phyloP scores from a whole-genome alignment of 768 basidiomycete genomes.

The Mycena pura region DNA sequence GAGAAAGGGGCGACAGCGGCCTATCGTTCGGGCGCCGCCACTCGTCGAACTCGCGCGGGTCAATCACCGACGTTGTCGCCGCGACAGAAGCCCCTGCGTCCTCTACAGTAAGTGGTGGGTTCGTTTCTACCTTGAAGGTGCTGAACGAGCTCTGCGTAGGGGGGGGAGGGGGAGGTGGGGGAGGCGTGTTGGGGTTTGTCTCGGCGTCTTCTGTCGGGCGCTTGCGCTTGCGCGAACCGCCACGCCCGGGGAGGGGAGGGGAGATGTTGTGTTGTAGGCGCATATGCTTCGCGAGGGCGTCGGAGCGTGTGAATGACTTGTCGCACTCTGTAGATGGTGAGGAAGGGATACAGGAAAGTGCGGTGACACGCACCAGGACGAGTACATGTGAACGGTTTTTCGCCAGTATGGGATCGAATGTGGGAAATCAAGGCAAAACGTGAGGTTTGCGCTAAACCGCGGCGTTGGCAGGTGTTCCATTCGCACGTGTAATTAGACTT shows the following conservation, averaged over 20 bases:
- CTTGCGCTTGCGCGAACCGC: conserved; percentile 75
- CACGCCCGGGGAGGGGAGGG: conserved; percentile 75
- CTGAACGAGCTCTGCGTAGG: conserved; percentile 46
- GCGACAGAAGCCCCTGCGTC: conserved; percentile 37
- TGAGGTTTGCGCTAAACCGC: conserved; percentile 85
- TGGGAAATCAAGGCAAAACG: conserved; percentile 92
- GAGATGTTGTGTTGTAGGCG: conserved; percentile 84
- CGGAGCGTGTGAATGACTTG: conserved; percentile 93
- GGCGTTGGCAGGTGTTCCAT: conserved; percentile 83
- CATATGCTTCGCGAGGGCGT: conserved; percentile 93
- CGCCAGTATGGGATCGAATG: conserved; percentile 91
- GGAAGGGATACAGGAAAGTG: neutral
- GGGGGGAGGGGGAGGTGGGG: conserved; percentile 32
- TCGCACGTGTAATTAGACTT: conserved; percentile 89
- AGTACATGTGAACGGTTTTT: conserved; percentile 89
- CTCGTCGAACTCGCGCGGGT: conserved; percentile 29
- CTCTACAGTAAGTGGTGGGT: conserved; percentile 48
- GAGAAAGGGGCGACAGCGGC: conserved; percentile 20
- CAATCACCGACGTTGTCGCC: conserved; percentile 40
- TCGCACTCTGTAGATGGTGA: conserved; percentile 73
- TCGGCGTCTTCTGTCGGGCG: conserved; percentile 52
- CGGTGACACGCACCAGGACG: conserved; percentile 74
- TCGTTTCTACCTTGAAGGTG: conserved; percentile 71
- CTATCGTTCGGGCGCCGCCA: neutral
- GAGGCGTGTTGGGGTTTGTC: conserved; percentile 29